phyloP scores from a whole-genome alignment of 1,284 basidiomycete genomes.

The Leccinum variabile region DNA sequence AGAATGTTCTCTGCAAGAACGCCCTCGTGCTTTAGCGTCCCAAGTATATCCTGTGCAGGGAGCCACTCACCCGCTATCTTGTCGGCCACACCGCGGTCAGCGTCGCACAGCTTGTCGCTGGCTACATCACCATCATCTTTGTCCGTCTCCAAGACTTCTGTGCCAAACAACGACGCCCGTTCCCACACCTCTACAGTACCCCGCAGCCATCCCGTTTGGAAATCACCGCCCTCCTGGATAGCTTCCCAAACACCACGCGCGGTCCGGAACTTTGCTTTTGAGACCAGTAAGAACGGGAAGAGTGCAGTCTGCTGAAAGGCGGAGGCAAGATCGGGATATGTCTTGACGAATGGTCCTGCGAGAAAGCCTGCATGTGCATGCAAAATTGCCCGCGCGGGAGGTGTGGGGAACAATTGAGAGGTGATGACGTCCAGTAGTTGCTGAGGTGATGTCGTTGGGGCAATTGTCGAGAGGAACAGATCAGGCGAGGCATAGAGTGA shows the following conservation, averaged over 20 bases:
- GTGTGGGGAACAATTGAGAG: conserved; percentile 42
- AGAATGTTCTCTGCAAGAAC: conserved; percentile 57
- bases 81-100: conserved; percentile 53
- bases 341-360: conserved; percentile 44
- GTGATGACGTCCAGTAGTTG: conserved; percentile 54
- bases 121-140: conserved; percentile 37
- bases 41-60: background rate
- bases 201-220: conserved; percentile 35
- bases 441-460: conserved; percentile 30
- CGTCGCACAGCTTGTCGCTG: conserved; percentile 47
- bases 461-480: conserved; percentile 44
- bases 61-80: conserved; percentile 62
- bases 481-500: conserved; percentile 59
- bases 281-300: conserved; percentile 74
- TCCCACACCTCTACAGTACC: conserved; percentile 49
- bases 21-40: conserved; percentile 3
- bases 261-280: conserved; percentile 66
- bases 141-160: conserved; percentile 30
- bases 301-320: conserved; percentile 60
- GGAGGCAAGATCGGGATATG: conserved; percentile 38
- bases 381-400: conserved; percentile 52
- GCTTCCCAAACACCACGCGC: conserved; percentile 65
- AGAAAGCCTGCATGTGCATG: conserved; percentile 67
- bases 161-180: conserved; percentile 23
- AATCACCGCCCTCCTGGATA: conserved; percentile 36